Evolutionary conservation across 1,284 basidiomycete species (phyloP), one percentile per base, ranked within the genome.

Genomic region (Cryptococcus sp.): DNA sequence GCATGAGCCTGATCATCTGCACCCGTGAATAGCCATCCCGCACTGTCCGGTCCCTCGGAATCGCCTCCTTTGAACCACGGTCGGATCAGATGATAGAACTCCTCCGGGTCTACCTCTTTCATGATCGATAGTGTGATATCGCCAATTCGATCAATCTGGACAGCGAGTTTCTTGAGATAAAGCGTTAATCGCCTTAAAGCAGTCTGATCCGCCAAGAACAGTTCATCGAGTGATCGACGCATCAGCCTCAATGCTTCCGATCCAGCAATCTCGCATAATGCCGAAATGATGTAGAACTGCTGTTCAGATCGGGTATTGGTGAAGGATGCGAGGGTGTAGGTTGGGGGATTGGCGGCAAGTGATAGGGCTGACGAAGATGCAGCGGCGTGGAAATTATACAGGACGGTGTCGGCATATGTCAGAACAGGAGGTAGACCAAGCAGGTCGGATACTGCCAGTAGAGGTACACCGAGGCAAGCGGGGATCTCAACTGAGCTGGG

Each of bases 41-140:
- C 74, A 34, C 77, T 82, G 52, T 79, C 68, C 10, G 77, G 76
- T 3, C 79, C 73, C 58, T 83, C 82, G 1, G 85, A 84, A 67
- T 92, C 88, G 28, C 83, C 83, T 3, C 92, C 93, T 22, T 84
- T 81, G 77, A 98, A 91, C 92, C 93, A 98, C 0, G 92, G 93
- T 13, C 93, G 80, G 55, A 98, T 85, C 34, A 82, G 77, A 71
- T 86, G 82, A 73, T 91, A 97, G 64, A 96, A 98, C 28, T 84
- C 78, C 7, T 81, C 78, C 0, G 91, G 90, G 56, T 86, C 82
- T 69, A 90, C 90, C 5, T 83, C 85, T 7, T 83, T 79, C 53
- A 84, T 81, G 34, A 96, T 82, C 44, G 79, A 77, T 18, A 84
- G 75, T 16, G 93, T 79, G 52, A 88, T 63, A 41, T 81, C 63